Base-by-base conservation (phyloP, 257 asterid species). In the Lithospermum erythrorhizon region DNA sequence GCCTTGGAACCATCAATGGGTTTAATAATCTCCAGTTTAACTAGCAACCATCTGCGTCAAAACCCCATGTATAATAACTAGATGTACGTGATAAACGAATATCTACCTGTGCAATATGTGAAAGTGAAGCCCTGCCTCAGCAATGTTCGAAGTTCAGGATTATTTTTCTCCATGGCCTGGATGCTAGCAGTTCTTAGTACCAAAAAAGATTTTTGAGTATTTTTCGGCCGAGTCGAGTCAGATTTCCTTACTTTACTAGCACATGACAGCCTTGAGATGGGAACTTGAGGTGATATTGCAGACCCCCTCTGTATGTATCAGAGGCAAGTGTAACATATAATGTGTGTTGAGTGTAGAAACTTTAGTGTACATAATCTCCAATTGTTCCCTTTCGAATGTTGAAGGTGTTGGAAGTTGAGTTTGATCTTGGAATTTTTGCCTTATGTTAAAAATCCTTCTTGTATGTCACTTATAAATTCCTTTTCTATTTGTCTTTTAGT, bases 1-100 rank as follows among this genome's bases (percentile, higher is more conserved):
- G 95, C 53, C 78, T 84, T 45, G 97, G 94, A 68, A 86, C 94
- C 20, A 88, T 77, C 49, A 82, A 85, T 54, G 94, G 95, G 55
- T 91, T 72, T 37, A 88, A 83, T 69, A 81, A 82, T 76, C 93
- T 86, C 76, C 98, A 84, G 59, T 91, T 86, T 59, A 95, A 91
- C 67, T 91, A 95, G 95, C 84, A 91, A 68, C 18, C 81, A 18
- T 91, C 98, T 64, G 90, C 94, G 1, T 86, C 74, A 81, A 18
- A 52, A 62, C 58, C 27, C 32, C 1, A n/a, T 27, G 61, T 9
- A 17, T 24, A 14, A 17, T 24, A 14, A 21, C 21, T 24, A 58
- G 14, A 29, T 35, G n/a, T 21, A 45, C 18, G 29, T 59, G 55
- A 17, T 27, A 3, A 21, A 19, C 52, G 68, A 57, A 35, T 81